Evolutionary conservation across 2,329 filamentous ascomycete species (phyloP), one percentile per base, ranked within the genome.

Genomic region (Tolypocladium inflatum): DNA sequence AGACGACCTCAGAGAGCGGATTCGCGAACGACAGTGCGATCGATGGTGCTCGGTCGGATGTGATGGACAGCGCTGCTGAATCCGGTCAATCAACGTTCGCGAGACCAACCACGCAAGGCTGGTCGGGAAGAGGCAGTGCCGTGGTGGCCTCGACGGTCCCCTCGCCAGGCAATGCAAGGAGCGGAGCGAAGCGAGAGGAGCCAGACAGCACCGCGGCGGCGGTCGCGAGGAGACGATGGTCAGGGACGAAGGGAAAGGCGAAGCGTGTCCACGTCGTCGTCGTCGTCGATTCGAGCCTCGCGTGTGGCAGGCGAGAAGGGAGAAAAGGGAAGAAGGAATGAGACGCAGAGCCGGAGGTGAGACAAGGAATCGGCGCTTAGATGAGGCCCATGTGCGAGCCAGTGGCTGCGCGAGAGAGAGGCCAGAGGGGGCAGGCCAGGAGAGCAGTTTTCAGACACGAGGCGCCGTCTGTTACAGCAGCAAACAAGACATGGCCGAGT

Each of bases 51-150:
- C 17, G 53, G 53, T 42, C 38, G 23, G 52, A 33, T 62, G 62
- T 59, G 63, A 61, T 70, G 77, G 76, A 79, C 78, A 80, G 78
- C 77, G 65, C 78, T 78, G 78, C 78, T 80, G 78, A 74, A 80
- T 80, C 77, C 78, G 72, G 64, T 63, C 57, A 61, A 60, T 61
- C 58, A 52, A 63, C 50, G 58, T 61, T 62, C 53, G 63, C 57
- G 57, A 57, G 58, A 56, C 50, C 54, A 61, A 56, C 43, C 57
- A 21, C 30, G 48, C 55, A 53, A 55, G 48, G 63, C 66, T 66
- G 64, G 57, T 60, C 53, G 39, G 54, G 30, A 51, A 55, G 39
- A 57, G 51, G 37, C 42, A 55, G 57, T 55, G 57, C 42, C 42
- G 48, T 35, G 30, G 52, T 57, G 52, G 58, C 54, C 57, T 51